phyloP scores from a whole-genome alignment of 2,329 filamentous ascomycete species.

The Colletotrichum falcatum region DNA sequence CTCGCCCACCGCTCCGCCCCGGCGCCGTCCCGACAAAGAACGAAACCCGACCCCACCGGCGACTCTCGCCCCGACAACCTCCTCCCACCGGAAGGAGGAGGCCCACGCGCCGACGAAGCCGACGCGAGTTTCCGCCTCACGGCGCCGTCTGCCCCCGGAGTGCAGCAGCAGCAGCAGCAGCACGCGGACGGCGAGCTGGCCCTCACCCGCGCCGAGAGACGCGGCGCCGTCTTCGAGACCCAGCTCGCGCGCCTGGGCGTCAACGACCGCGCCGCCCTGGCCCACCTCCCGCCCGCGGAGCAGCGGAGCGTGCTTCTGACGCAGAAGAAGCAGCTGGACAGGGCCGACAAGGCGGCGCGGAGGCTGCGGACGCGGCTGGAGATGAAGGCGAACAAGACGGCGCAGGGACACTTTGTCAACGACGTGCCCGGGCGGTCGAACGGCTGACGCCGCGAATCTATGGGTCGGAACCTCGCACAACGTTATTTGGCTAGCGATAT shows the following conservation, averaged over 20 bases:
- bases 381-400: conserved; percentile 43
- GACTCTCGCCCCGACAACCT: background rate
- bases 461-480: no score
- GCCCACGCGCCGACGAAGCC: background rate
- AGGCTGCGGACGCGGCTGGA: conserved; percentile 43
- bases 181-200: background rate
- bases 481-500: background rate
- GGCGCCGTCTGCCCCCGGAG: background rate
- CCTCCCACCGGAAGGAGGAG: background rate
- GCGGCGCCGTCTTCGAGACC: conserved; percentile 37
- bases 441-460: conserved; percentile 48
- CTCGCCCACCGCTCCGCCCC: conserved; percentile 46
- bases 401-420: conserved; percentile 43
- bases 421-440: conserved; percentile 41
- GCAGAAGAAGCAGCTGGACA: conserved; percentile 47
- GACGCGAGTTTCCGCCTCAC: conserved; percentile 12
- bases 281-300: conserved; percentile 47
- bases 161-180: background rate
- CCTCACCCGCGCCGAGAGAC: conserved; percentile 38
- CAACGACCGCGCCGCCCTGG: conserved; percentile 46
- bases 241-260: conserved; percentile 46
- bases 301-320: conserved; percentile 46
- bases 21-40: background rate
- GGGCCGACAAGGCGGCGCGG: conserved; percentile 42
- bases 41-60: background rate